Evolutionary conservation across 345 rosid genomes (phyloP), one percentile per base, ranked within the genome.

Genomic region (Lepidium didymum): DNA sequence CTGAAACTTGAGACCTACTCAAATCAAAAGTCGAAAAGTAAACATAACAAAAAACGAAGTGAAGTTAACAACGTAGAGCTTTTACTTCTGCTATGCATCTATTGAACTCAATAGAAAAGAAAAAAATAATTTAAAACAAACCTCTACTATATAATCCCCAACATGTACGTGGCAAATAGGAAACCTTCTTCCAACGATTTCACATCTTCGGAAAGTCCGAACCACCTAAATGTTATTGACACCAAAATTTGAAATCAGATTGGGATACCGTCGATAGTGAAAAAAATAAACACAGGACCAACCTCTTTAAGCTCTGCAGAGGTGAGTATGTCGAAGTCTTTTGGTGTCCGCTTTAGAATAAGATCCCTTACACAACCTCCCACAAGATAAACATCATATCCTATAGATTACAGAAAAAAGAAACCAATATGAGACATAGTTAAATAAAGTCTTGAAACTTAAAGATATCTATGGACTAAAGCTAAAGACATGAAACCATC

Each of bases 331-430:
- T 95, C 96, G 12, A 91, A 95, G 77, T 95, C 99, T 65, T 88
- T 86, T 0, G 99, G 99, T 27, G 72, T 83, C 77, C 87, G 73
- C 76, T 86, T 85, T 72, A 95, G 71, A 44, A 91, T 81, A 75
- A 95, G 96, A 85, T 95, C 99, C 56, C 99, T 79, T 36, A 95
- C 96, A 59, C 97, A 89, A 8, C 99, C 99, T 69, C 97, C 99
- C 6, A 95, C 99, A 60, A 91, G 96, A 75, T 91, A 89, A 57
- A 86, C 99, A 59, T 85, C 88, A 75, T 81, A 78, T 40, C 99
- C 99, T 91, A 62, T 45, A 67, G 18, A 38, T 69, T 16, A 46
- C 43, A 75, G 1, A 23, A 34, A 23, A 53, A 25, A 33, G 41
- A 16, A 31, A 31, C 14, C 29, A 58, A 7, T n/a, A 35, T 7